Conservation (phyloP, 2,329 filamentous ascomycete species). For the Penicillium sp. region DNA sequence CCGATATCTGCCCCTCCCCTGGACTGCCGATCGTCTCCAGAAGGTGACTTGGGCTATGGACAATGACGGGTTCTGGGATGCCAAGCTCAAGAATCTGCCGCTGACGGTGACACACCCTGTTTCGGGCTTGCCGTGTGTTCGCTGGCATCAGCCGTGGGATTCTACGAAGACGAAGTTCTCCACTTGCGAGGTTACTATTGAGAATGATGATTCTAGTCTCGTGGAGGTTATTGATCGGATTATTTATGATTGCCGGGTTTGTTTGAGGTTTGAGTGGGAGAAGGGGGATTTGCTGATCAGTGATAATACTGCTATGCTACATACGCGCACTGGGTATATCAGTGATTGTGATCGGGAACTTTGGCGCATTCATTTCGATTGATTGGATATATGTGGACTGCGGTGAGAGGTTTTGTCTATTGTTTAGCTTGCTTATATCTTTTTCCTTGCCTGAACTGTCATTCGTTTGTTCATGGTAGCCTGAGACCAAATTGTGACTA, state of each 20-base stretch:
- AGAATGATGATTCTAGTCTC: slow-evolving; percentile 38
- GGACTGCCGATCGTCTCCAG: slow-evolving; percentile 19
- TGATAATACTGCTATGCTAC: slow-evolving; percentile 47
- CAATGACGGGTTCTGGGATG: slow-evolving; percentile 50
- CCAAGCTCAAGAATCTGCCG: slow-evolving; percentile 45
- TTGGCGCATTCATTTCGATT: slow-evolving; percentile 30
- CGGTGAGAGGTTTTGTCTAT: background rate
- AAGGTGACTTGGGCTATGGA: slow-evolving; percentile 47
- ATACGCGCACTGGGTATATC: slow-evolving; percentile 27
- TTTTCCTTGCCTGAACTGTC: background rate
- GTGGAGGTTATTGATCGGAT: slow-evolving; percentile 44
- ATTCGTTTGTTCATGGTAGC: background rate
- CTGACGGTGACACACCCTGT: slow-evolving; percentile 49
- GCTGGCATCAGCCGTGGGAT: slow-evolving; percentile 59
- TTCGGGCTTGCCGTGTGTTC: slow-evolving; percentile 50
- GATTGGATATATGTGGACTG: slow-evolving; percentile 11
- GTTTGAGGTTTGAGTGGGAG: slow-evolving; percentile 55
- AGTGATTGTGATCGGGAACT: slow-evolving; percentile 26
- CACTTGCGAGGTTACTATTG: slow-evolving; percentile 47
- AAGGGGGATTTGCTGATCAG: slow-evolving; percentile 56
- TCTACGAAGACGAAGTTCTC: slow-evolving; percentile 54
- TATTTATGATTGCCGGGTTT: slow-evolving; percentile 53
- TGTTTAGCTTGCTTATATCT: background rate
- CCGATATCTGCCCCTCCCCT: slow-evolving; percentile 44
- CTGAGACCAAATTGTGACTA: background rate